Conservation (phyloP, 2,329 filamentous ascomycete genomes). For the Paraconiothyrium sp. region DNA sequence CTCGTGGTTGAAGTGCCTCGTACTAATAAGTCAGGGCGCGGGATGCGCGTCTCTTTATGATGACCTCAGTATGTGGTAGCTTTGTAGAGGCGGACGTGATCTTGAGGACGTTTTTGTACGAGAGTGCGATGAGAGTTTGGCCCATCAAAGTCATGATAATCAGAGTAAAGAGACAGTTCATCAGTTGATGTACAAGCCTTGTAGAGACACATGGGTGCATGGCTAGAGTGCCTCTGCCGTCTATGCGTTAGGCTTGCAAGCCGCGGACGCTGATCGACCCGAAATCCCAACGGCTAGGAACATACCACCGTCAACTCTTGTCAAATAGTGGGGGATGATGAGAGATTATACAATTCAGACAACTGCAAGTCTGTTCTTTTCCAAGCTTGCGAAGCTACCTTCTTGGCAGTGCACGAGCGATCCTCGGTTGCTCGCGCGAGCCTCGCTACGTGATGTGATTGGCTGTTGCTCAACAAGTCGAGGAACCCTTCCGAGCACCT, state of each 20-base stretch:
- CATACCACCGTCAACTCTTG: background rate
- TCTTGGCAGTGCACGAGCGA: background rate
- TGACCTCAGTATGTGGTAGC: too few relatives aligned
- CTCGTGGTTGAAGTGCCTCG: conserved; percentile 3
- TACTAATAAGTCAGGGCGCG: background rate
- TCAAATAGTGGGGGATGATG: background rate
- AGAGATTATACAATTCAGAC: too few relatives aligned
- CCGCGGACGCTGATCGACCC: background rate
- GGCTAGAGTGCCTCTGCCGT: too few relatives aligned
- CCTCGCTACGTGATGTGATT: background rate
- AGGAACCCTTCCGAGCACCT: background rate
- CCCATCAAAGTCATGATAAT: too few relatives aligned
- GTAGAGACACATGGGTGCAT: background rate
- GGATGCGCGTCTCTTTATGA: background rate
- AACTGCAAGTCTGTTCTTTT: background rate
- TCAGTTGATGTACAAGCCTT: conserved; percentile 1
- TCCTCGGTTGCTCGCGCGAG: background rate
- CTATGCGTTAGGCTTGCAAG: background rate
- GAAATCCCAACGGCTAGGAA: background rate
- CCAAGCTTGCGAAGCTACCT: background rate
- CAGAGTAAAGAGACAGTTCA: background rate
- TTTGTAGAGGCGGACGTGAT: too few relatives aligned
- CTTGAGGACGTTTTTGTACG: too few relatives aligned
- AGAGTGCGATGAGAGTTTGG: too few relatives aligned
- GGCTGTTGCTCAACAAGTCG: background rate